Evolutionary conservation across 2,329 filamentous ascomycete species (phyloP), one percentile per base, ranked within the genome.

Genomic region (Alternaria brassicae): DNA sequence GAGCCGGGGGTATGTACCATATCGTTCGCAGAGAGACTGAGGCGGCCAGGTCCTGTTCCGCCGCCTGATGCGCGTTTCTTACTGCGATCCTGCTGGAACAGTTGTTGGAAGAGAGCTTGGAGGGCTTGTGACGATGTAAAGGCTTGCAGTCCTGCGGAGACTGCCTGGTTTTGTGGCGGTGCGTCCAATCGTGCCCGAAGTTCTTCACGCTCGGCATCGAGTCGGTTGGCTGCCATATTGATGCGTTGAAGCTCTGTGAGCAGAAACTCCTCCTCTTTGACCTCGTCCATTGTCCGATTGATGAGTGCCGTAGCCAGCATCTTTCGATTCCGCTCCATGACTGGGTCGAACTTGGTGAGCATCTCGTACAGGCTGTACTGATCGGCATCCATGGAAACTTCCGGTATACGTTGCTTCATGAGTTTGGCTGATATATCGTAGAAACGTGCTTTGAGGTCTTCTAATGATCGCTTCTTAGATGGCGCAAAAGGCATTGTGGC

Each of bases 191-290:
- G 87, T 63, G 88, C 87, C 79, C 94, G 97, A 42, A 96, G 86
- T 75, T 97, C 93, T 67, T 89, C 88, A 54, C 95, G 90, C 74
- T 97, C 93, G 66, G 92, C 89, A 74, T 96, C 92, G 73, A 98
- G 90, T 57, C 88, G 89, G 67, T 95, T 91, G 65, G 93, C 91
- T 60, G 93, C 89, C 63, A 91, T 89, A 72, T 96, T 87, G 66
- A 99, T 98, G 59, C 95, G 90, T 72, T 96, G 93, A 55, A 99
- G 87, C 75, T 99, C 95, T 58, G 94, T 85, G 17, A 99, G 85
- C 3, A 99, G 81, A 32, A 92, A 90, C 69, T 96, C 91, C 79
- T 99, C 95, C 77, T 99, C 95, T 62, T 91, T 89, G 25, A 94
- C 91, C 78, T 99, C 94, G 63, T 97, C 92, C 63, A 89, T 89